Base-by-base conservation (phyloP, 352 stramenopile species). In the Aphanomyces cochlioides region DNA sequence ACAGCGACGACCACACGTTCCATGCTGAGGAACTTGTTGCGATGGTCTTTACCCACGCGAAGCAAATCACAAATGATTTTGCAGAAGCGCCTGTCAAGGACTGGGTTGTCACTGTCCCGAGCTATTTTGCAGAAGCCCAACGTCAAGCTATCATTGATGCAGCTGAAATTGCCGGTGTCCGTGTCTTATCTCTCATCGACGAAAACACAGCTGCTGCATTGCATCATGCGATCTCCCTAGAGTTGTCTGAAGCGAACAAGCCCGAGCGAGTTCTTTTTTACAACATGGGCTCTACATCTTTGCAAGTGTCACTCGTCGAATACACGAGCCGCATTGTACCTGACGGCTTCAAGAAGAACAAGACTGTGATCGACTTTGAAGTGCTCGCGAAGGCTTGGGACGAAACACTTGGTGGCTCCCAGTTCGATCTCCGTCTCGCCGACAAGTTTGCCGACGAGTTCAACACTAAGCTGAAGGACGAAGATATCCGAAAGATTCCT, bases 181-280 rank as follows among this genome's bases (percentile, higher is more conserved):
- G 97, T 53, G 96, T 98, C 15, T 82, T 99, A 38, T 92, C 87
- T 13, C 76, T 99, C 0, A 97, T 99, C 77, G 97, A 99, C 67
- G 96, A 99, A 73, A 98, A 98, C 77, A 98, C 96, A 19, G 97
- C 97, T n/a, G 95, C 96, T 6, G 96, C 95, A 10, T 74, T 99
- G 19, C 96, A 99, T 66, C 96, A 98, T 75, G 93, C 82, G 0
- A 96, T 99, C 68, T 95, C 99, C 77, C 87, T 95, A 41, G 90
- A 89, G 36, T 97, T 96, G 72, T 57, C 76, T 15, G 82, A 87
- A 53, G 15, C 38, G 15, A 37, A 37, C 36, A 65, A 56, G 13
- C 95, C 96, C 28, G 85, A 95, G 58, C 86, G 85, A 48, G 88
- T 99, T 36, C 72, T 99, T 34, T 98, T 99, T 73, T 99, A 99